These are phyloP conservation scores for Parasitella parasitica DNA, from an alignment of 371 early-diverging fungal genomes.

Conservation along the genomic window DNA sequence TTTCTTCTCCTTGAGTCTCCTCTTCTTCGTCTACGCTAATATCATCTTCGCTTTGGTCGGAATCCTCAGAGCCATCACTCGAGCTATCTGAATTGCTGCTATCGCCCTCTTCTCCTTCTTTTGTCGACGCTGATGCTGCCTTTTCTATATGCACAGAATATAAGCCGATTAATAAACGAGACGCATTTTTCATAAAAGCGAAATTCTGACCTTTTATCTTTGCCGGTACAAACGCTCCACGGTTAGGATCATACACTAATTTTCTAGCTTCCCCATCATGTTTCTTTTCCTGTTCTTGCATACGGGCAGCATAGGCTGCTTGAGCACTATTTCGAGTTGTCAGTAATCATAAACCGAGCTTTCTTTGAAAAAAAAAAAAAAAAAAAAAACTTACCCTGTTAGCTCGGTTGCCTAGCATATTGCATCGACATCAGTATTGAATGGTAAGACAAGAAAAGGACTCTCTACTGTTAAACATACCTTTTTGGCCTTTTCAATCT, in stretches of 20 bases:
- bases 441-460: too few relatives aligned
- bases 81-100: slow-evolving; percentile 10
- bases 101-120: slow-evolving; percentile 3
- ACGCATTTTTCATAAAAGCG: background rate
- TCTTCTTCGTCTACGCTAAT: slow-evolving; percentile 1
- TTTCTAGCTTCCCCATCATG: slow-evolving; percentile 37
- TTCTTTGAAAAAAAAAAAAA: too few relatives aligned
- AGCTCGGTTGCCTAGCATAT: slow-evolving; percentile 15
- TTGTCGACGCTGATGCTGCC: background rate
- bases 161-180: background rate
- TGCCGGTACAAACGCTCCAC: slow-evolving; percentile 43
- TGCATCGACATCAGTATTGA: too few relatives aligned
- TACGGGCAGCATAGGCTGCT: slow-evolving; percentile 41
- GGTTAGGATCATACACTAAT: slow-evolving; percentile 47
- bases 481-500: slow-evolving; percentile 56
- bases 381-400: too few relatives aligned
- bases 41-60: background rate
- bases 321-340: slow-evolving; percentile 24
- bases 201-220: slow-evolving; percentile 34
- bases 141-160: background rate
- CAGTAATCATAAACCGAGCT: background rate
- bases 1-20: slow-evolving; percentile 4
- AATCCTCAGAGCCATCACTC: slow-evolving; percentile 5
- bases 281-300: slow-evolving; percentile 33
- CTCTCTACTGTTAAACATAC: too few relatives aligned